A percentile compares a stretch with the other conserved stretches of the same genome.
Conservation (phyloP, 176 grass and related monocot genomes). For the Phyllostachys edulis region DNA sequence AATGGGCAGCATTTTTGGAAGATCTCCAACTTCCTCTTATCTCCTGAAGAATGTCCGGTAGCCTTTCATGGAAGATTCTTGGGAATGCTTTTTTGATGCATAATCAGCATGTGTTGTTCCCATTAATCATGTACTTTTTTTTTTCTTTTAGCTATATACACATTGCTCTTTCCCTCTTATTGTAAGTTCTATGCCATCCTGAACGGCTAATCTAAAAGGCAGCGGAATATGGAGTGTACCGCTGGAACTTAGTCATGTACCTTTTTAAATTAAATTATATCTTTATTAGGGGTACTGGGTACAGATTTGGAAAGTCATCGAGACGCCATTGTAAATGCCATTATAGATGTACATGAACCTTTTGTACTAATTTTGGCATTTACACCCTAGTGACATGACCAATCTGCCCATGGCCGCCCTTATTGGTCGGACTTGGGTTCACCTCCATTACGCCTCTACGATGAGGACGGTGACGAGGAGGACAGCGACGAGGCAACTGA, state of each 20-base stretch:
- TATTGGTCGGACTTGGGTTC: too few relatives aligned
- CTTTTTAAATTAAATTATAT: background rate
- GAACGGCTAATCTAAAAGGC: background rate
- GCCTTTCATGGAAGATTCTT: background rate
- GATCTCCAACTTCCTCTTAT: conserved; percentile 52
- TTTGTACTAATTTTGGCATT: too few relatives aligned
- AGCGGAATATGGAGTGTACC: background rate
- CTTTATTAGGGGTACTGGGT: too few relatives aligned
- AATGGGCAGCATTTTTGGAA: conserved; percentile 14
- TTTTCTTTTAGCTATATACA: conserved; percentile 19
- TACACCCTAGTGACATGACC: too few relatives aligned
- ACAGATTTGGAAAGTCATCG: background rate
- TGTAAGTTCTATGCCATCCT: background rate
- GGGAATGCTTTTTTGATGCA: conserved; percentile 15
- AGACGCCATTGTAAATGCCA: too few relatives aligned
- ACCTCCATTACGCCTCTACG: too few relatives aligned
- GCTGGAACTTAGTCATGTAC: background rate
- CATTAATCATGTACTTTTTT: conserved; percentile 1
- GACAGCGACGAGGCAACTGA: too few relatives aligned
- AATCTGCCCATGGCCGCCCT: too few relatives aligned
- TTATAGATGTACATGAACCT: too few relatives aligned
- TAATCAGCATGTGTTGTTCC: conserved; percentile 36
- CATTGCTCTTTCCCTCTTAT: background rate
- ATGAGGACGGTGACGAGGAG: too few relatives aligned
- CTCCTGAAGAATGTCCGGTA: conserved; percentile 63